These are phyloP conservation scores for Botryosphaeria agaves DNA, from an alignment of 2,329 filamentous ascomycete genomes.

Conservation along the genomic window DNA sequence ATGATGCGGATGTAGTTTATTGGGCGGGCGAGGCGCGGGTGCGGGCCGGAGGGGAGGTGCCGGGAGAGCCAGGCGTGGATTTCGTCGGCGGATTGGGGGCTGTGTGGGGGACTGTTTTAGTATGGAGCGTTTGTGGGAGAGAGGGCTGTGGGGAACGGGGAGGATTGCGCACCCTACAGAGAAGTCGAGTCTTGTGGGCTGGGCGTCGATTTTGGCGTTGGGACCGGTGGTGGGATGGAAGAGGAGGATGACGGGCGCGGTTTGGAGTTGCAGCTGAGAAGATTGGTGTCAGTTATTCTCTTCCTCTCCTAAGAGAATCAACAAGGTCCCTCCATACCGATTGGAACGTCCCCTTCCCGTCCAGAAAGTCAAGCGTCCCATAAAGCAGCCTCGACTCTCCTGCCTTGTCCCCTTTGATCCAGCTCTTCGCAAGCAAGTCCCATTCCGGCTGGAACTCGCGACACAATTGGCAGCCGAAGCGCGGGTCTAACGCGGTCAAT, in stretches of 20 bases:
- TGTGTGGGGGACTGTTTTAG: conserved; percentile 19
- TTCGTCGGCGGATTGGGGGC: conserved; percentile 57
- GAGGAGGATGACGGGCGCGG: conserved; percentile 74
- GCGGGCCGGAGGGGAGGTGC: conserved; percentile 55
- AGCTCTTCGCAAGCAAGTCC: conserved; percentile 72
- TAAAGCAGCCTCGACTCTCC: conserved; percentile 59
- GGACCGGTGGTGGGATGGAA: conserved; percentile 76
- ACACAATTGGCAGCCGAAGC: conserved; percentile 76
- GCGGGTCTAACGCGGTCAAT: conserved; percentile 67
- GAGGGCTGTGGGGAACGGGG: not conserved
- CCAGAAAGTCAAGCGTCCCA: conserved; percentile 70
- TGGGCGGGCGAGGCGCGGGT: conserved; percentile 64
- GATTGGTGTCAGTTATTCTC: conserved; percentile 9
- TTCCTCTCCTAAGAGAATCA: not conserved
- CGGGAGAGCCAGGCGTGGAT: conserved; percentile 64
- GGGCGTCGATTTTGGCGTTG: conserved; percentile 49
- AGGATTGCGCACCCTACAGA: conserved; percentile 45
- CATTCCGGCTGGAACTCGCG: conserved; percentile 88
- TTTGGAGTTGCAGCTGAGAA: conserved; percentile 88
- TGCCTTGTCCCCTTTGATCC: conserved; percentile 68
- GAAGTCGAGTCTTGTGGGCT: conserved; percentile 74
- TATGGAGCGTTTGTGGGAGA: not conserved
- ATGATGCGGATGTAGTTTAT: conserved; percentile 73
- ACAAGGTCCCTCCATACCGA: conserved; percentile 39
- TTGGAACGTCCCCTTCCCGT: conserved; percentile 74